Evolutionary conservation across 1,139 yeast genomes (phyloP), one percentile per base, ranked within the genome.

Genomic region (Chernovozyma aurita): DNA sequence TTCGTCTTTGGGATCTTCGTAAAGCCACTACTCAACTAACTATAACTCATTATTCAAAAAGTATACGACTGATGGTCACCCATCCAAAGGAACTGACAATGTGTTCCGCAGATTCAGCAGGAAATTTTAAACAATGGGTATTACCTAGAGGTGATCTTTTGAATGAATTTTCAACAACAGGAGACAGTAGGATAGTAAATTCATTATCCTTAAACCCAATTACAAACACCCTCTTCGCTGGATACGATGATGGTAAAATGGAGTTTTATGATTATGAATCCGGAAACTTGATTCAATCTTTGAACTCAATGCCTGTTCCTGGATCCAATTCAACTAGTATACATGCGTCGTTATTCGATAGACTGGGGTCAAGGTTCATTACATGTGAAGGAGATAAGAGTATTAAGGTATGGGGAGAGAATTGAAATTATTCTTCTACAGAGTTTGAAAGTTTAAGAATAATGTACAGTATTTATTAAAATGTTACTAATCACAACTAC

Each of bases 371-470:
- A 47, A 71, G 96, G 30, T 61, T 92, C 39, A 72, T 92, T 16
- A 86, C 96, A 0, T 87, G 96, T 36, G 95, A 85, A 50, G 82
- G 88, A 9, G 98, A 92, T 57, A 90, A 88, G 57, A 82, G 88
- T 49, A 78, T 92, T 34, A 87, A 88, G 55, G 65, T 92, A 1
- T 92, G 97, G 96, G 77, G 71, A 34, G 81, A 78, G 44, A n/a
- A n/a, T n/a, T n/a, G n/a, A n/a, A 74, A 66, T n/a, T n/a, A n/a
- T n/a, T n/a, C n/a, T n/a, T n/a, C n/a, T n/a, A n/a, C n/a, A n/a
- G n/a, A n/a, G n/a, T n/a, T n/a, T n/a, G n/a, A n/a, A n/a, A n/a
- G n/a, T n/a, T n/a, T n/a, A n/a, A n/a, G n/a, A n/a, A n/a, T n/a
- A n/a, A n/a, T n/a, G n/a, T n/a, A n/a, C n/a, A n/a, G n/a, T n/a